Evolutionary conservation across 2,329 filamentous ascomycete species (phyloP).

Genomic region (Coniella vitis): DNA sequence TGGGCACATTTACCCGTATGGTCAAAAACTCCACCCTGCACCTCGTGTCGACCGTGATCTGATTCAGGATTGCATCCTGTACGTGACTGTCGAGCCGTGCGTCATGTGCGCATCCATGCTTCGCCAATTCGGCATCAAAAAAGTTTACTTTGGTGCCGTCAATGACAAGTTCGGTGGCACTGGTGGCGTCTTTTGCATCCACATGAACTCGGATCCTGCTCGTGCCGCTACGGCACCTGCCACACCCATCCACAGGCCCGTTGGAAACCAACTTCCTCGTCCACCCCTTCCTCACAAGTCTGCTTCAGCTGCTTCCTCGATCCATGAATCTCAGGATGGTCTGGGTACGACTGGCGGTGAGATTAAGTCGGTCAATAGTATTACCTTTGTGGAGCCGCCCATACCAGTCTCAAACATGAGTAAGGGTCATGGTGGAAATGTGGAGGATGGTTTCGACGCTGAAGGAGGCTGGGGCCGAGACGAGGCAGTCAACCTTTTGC

Average conservation of each 20-base stretch:
- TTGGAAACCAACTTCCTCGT: conserved; percentile 11
- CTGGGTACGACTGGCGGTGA: conserved; percentile 4
- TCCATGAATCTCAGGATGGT: conserved; percentile 15
- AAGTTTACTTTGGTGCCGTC: conserved; percentile 89
- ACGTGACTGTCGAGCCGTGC: conserved; percentile 96
- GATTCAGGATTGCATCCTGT: conserved; percentile 68
- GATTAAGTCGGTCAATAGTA: conserved; percentile 12
- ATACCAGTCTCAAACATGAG: conserved; percentile 21
- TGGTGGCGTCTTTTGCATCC: conserved; percentile 84
- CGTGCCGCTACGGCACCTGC: conserved; percentile 17
- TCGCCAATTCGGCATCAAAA: conserved; percentile 78
- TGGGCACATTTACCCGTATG: conserved; percentile 54
- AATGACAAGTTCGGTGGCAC: conserved; percentile 98
- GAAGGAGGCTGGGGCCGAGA: conserved; percentile 84
- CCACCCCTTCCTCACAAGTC: conserved; percentile 12
- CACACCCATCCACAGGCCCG: conserved; percentile 23
- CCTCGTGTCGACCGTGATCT: conserved; percentile 59
- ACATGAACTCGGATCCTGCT: conserved; percentile 50
- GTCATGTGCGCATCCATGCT: conserved; percentile 97
- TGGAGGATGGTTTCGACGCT: conserved; percentile 74
- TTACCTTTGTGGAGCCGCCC: conserved; percentile 14
- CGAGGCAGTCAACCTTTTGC: conserved; percentile 85
- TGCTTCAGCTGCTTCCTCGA: conserved; percentile 11
- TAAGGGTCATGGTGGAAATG: conserved; percentile 54
- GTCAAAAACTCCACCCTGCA: conserved; percentile 49